A percentile compares a stretch with the other conserved stretches of the same genome.
phyloP scores from a whole-genome alignment of 768 basidiomycete species.

The Pulveroboletus ravenelii region DNA sequence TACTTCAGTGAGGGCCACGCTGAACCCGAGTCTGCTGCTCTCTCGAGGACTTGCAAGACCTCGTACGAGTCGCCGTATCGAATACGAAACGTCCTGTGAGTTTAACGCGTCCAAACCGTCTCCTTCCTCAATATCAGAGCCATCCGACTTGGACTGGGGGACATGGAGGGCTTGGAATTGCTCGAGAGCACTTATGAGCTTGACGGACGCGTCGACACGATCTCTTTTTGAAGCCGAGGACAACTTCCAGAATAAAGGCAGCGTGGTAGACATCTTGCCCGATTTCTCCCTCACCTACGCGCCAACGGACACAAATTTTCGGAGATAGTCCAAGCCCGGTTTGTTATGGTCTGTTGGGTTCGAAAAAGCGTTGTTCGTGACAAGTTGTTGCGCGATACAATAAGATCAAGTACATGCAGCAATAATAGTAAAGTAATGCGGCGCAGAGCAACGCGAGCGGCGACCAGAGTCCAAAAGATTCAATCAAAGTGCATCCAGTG shows the following conservation, averaged over 20 bases:
- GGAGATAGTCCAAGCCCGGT: background rate
- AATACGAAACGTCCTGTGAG: constrained; percentile 90
- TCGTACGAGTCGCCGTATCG: constrained; percentile 78
- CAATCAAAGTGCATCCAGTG: constrained; percentile 68
- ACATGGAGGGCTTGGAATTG: constrained; percentile 73
- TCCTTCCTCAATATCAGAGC: constrained; percentile 39
- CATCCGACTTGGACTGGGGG: constrained; percentile 41
- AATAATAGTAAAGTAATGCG: background rate
- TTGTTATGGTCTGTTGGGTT: constrained; percentile 28
- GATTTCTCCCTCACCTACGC: background rate
- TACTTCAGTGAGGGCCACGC: constrained; percentile 94
- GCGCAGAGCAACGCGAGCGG: background rate
- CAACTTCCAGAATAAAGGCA: constrained; percentile 92
- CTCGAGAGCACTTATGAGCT: constrained; percentile 76
- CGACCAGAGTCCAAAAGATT: background rate
- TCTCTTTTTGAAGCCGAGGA: constrained; percentile 78
- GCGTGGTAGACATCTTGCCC: constrained; percentile 68
- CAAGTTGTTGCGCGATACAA: background rate
- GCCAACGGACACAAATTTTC: constrained; percentile 4
- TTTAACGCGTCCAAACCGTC: constrained; percentile 64
- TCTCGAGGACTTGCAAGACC: constrained; percentile 91
- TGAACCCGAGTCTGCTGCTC: constrained; percentile 90
- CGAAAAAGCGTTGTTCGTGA: too few relatives aligned
- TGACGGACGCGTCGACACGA: constrained; percentile 79
- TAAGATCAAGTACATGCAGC: constrained; percentile 1